Percentiles rank a stretch among this genome's conserved stretches.
These are phyloP conservation scores for Populus hybrid DNA, from an alignment of 441 rosid genomes.

Conservation along the genomic window DNA sequence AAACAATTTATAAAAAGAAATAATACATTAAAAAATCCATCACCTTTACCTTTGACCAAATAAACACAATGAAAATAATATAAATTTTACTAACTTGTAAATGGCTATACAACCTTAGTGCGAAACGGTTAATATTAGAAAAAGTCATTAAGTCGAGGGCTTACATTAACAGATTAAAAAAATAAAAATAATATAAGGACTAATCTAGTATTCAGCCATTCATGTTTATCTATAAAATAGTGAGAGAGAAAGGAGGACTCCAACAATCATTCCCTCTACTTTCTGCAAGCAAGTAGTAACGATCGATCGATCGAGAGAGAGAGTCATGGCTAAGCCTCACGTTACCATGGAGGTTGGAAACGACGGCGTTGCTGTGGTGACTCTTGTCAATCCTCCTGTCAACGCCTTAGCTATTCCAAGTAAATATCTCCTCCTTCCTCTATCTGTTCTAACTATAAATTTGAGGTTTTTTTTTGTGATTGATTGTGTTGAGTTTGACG, in stretches of 20 bases:
- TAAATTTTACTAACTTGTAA: no score
- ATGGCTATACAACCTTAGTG: no score
- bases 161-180: no score
- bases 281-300: background rate
- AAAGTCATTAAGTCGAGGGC: background rate
- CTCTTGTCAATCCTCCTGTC: slow-evolving; percentile 87
- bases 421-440: slow-evolving; percentile 15
- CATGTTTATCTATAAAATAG: background rate
- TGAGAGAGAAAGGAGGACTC: background rate
- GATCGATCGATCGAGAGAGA: background rate
- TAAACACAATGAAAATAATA: no score
- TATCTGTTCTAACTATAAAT: background rate
- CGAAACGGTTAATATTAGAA: background rate
- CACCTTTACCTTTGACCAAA: no score
- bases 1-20: no score
- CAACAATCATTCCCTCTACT: background rate
- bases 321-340: slow-evolving; percentile 48
- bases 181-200: background rate
- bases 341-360: slow-evolving; percentile 68
- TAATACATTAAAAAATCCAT: no score
- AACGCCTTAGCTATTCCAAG: slow-evolving; percentile 79
- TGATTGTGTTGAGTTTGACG: slow-evolving; percentile 4
- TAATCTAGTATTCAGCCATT: background rate
- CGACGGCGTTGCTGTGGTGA: slow-evolving; percentile 91
- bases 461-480: background rate